phyloP scores from a whole-genome alignment of 2,329 filamentous ascomycete species.

The Hypoxylon sp. region DNA sequence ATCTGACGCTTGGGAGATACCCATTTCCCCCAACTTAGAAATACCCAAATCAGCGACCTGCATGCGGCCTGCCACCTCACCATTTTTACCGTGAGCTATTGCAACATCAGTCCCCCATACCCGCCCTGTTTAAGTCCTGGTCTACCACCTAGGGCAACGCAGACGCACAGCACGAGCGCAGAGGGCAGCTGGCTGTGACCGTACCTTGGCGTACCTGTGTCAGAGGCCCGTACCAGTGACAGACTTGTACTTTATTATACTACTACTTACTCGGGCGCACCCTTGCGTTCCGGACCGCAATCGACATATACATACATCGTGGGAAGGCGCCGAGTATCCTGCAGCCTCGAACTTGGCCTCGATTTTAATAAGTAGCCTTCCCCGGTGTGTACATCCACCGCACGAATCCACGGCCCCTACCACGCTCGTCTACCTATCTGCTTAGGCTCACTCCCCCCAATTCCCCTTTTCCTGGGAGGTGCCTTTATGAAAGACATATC shows the following conservation, averaged over 20 bases:
- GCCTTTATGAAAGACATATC: conserved; percentile 47
- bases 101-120: conserved; percentile 58
- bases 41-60: conserved; percentile 62
- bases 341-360: conserved; percentile 52
- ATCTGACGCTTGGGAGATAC: conserved; percentile 45
- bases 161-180: conserved; percentile 48
- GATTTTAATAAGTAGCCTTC: conserved; percentile 51
- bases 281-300: conserved; percentile 52
- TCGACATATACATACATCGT: conserved; percentile 50
- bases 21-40: conserved; percentile 51
- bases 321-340: conserved; percentile 51
- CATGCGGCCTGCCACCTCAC: conserved; percentile 64
- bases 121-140: conserved; percentile 56
- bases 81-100: conserved; percentile 59
- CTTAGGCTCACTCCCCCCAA: conserved; percentile 34
- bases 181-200: conserved; percentile 43
- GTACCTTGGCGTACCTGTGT: conserved; percentile 55
- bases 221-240: conserved; percentile 54
- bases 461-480: conserved; percentile 44
- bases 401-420: conserved; percentile 29
- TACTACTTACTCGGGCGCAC: conserved; percentile 46
- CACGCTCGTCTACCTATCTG: conserved; percentile 17
- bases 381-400: conserved; percentile 46
- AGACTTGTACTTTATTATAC: conserved; percentile 52
- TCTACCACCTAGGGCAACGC: conserved; percentile 47